These are phyloP conservation scores for Raffaelea albimanens DNA, from an alignment of 2,329 filamentous ascomycete genomes.

Conservation along the genomic window DNA sequence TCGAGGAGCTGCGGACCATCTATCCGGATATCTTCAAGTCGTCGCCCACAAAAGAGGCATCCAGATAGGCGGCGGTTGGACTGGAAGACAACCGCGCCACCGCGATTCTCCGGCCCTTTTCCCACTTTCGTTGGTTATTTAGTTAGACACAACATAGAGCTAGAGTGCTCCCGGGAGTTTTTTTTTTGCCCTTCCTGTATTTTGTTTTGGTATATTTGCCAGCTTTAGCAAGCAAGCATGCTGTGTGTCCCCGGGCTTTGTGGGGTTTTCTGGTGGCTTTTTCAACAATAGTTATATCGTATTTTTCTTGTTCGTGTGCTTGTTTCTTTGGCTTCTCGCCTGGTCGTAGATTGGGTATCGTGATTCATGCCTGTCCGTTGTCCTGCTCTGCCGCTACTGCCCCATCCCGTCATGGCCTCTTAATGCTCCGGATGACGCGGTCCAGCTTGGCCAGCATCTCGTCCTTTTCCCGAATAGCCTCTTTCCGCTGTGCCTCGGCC, in stretches of 20 bases:
- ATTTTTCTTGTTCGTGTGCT: neutral
- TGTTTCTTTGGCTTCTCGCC: neutral
- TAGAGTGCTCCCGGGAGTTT: no score
- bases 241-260: no score
- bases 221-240: no score
- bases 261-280: no score
- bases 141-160: neutral
- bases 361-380: neutral
- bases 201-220: no score
- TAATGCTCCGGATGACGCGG: slow-evolving; percentile 48
- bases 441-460: slow-evolving; percentile 52
- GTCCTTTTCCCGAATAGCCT: slow-evolving; percentile 55
- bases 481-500: slow-evolving; percentile 52
- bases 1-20: slow-evolving; percentile 64
- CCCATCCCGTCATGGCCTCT: slow-evolving; percentile 37
- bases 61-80: neutral
- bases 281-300: no score
- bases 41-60: neutral
- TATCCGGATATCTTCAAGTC: slow-evolving; percentile 82
- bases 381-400: neutral
- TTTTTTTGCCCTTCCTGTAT: no score
- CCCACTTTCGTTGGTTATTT: neutral
- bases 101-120: neutral
- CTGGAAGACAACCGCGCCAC: neutral
- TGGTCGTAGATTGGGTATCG: slow-evolving; percentile 7